A percentile compares a stretch with the other conserved stretches of the same genome.
These are phyloP conservation scores for Trichophyton rubrum DNA, from an alignment of 2,329 filamentous ascomycete species.

Conservation along the genomic window DNA sequence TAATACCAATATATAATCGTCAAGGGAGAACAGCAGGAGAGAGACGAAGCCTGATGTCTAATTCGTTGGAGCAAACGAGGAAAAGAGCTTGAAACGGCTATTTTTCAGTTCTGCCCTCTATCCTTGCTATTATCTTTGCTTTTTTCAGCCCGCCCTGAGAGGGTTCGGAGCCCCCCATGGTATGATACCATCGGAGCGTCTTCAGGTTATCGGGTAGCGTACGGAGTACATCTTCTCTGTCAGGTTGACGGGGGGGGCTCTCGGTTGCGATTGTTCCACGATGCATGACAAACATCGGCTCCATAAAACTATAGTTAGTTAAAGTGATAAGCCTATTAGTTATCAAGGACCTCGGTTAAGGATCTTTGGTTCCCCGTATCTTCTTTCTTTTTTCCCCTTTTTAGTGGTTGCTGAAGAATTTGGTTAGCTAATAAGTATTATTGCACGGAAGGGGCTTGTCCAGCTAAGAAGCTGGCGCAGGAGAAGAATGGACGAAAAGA, in stretches of 20 bases:
- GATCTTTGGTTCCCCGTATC: not conserved
- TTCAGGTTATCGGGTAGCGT: not conserved
- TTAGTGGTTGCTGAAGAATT: not conserved
- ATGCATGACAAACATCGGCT: slow-evolving; percentile 1
- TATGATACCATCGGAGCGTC: not conserved
- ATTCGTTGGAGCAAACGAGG: not conserved
- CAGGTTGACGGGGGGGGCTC: too few relatives aligned
- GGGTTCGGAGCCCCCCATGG: not conserved
- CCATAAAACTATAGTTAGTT: not conserved
- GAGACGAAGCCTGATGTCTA: not conserved
- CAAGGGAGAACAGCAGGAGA: not conserved
- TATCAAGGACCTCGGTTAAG: not conserved
- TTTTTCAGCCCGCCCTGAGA: not conserved
- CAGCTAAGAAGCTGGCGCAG: not conserved
- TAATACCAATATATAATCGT: not conserved
- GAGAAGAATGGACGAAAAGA: too few relatives aligned
- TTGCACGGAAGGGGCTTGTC: not conserved
- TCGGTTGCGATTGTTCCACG: slow-evolving; percentile 2
- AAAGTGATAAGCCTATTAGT: not conserved
- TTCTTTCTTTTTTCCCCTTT: not conserved
- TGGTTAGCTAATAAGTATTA: not conserved
- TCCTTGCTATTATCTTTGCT: not conserved
- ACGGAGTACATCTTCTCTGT: not conserved
- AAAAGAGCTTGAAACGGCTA: not conserved
- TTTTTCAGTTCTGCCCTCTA: not conserved